Evolutionary conservation across 2,329 filamentous ascomycete genomes (phyloP).

Genomic region (Graphilbum sp.): DNA sequence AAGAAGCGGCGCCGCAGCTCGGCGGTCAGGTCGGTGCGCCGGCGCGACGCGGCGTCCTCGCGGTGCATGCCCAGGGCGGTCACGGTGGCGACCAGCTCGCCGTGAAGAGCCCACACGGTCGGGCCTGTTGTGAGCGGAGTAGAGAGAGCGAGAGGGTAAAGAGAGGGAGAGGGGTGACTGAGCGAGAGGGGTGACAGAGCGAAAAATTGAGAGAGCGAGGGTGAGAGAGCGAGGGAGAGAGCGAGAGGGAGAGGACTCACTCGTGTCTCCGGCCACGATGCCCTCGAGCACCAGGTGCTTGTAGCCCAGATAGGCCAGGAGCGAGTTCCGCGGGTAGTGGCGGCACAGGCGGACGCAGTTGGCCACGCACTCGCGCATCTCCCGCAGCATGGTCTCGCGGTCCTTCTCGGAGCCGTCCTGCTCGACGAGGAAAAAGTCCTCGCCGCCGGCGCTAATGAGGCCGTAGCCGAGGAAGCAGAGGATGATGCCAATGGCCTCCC

Average conservation of each 20-base stretch:
- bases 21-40: not conserved
- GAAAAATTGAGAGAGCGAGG: not conserved
- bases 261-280: not conserved
- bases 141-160: too few relatives aligned
- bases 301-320: not conserved
- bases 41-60: not conserved
- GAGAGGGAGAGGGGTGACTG: not conserved
- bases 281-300: not conserved
- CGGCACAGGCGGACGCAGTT: not conserved
- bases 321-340: not conserved
- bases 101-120: not conserved
- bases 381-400: not conserved
- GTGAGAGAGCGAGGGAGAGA: too few relatives aligned
- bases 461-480: not conserved
- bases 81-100: not conserved
- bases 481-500: not conserved
- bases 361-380: not conserved
- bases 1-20: not conserved
- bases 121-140: not conserved
- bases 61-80: not conserved
- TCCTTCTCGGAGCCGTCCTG: not conserved
- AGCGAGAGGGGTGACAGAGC: too few relatives aligned
- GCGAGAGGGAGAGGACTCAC: not conserved
- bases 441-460: not conserved
- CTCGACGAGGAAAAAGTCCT: slow-evolving; percentile 1